Evolutionary conservation across 1,139 yeast species (phyloP).

Genomic region (Zygotorulaspora mrakii): DNA sequence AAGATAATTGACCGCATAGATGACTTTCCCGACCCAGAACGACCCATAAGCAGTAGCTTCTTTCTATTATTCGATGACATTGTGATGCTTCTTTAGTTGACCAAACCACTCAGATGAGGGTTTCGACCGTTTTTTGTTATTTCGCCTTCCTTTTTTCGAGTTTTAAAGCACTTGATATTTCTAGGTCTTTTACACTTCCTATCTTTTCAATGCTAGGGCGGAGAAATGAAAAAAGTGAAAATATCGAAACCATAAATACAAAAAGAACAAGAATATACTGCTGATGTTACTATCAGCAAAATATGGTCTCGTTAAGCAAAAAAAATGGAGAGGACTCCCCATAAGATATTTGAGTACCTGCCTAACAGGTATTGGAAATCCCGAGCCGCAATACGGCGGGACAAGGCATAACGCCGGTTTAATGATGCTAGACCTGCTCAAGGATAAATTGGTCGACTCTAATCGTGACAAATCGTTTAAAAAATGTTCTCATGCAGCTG

Average conservation of each 20-base stretch:
- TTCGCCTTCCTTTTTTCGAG: no score
- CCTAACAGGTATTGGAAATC: conserved; percentile 73
- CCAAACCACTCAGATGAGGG: no score
- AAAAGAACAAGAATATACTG: conserved; percentile 12
- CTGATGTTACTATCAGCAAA: not conserved
- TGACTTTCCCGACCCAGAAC: conserved; percentile 95
- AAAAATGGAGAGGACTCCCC: not conserved
- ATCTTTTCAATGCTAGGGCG: no score
- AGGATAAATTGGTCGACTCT: conserved; percentile 18
- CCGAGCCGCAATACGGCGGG: conserved; percentile 54
- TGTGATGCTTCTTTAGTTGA: conserved; percentile 10
- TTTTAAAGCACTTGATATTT: no score
- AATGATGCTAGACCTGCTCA: conserved; percentile 24
- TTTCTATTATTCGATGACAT: conserved; percentile 32
- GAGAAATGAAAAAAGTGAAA: no score
- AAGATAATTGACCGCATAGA: conserved; percentile 96
- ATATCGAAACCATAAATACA: no score
- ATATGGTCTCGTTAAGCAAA: not conserved
- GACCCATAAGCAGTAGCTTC: conserved; percentile 55
- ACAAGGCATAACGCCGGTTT: conserved; percentile 78
- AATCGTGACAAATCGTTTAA: conserved; percentile 17
- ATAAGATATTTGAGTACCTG: conserved; percentile 17
- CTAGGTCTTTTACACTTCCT: no score
- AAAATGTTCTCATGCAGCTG: conserved; percentile 14
- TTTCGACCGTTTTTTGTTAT: no score